Percentiles rank a stretch among this genome's conserved stretches.
phyloP scores from a whole-genome alignment of 495 filamentous ascomycete genomes.

The Thermothielavioides terrestris region DNA sequence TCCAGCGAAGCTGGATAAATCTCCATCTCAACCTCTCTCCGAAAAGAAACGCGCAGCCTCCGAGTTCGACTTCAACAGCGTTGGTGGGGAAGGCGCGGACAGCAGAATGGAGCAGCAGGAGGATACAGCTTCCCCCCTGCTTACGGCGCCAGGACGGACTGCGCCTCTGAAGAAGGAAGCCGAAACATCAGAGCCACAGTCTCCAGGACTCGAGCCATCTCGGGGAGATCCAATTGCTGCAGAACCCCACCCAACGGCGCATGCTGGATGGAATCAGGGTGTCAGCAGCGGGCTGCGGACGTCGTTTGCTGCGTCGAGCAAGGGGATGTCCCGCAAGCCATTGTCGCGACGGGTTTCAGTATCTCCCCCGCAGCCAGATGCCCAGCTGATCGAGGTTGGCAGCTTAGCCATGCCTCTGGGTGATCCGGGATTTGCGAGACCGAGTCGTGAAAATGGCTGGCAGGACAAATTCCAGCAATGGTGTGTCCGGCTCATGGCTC shows the following conservation, averaged over 20 bases:
- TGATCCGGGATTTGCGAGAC: background rate
- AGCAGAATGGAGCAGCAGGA: background rate
- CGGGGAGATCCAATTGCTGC: background rate
- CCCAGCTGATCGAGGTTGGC: background rate
- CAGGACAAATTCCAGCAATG: conserved; percentile 11
- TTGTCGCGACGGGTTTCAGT: background rate
- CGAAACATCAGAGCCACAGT: conserved; percentile 26
- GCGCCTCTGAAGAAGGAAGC: conserved; percentile 17
- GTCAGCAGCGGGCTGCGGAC: conserved; percentile 24
- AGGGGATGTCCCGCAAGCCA: conserved; percentile 6
- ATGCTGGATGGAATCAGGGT: conserved; percentile 33
- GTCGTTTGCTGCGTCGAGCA: conserved; percentile 16
- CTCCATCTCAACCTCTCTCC: background rate
- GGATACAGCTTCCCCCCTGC: background rate
- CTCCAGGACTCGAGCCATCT: conserved; percentile 5
- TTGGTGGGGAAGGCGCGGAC: background rate
- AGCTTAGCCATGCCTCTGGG: conserved; percentile 8
- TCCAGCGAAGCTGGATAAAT: background rate
- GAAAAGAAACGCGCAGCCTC: conserved; percentile 1
- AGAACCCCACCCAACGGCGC: conserved; percentile 1
- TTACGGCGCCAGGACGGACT: too few relatives aligned
- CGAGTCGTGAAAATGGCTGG: conserved; percentile 4
- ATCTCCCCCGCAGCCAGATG: background rate
- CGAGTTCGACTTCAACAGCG: background rate
- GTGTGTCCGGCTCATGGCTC: conserved; percentile 11